These are phyloP conservation scores for Fusarium hostae DNA, from an alignment of 2,329 filamentous ascomycete genomes.

Conservation along the genomic window DNA sequence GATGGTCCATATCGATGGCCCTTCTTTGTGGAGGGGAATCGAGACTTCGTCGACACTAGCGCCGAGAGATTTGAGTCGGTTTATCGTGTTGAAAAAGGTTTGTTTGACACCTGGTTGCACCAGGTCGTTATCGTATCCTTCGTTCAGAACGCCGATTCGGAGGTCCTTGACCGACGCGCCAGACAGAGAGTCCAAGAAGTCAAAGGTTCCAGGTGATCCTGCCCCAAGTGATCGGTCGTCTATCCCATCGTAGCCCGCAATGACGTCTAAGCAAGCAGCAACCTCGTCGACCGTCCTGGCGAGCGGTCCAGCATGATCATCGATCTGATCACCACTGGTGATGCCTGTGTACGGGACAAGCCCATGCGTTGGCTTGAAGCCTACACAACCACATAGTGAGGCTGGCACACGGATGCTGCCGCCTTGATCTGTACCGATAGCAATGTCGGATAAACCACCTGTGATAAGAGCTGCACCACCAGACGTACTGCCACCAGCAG, in stretches of 20 bases:
- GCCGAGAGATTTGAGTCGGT: constrained; percentile 57
- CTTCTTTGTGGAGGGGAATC: constrained; percentile 60
- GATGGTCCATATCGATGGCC: constrained; percentile 62
- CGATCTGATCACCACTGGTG: constrained; percentile 59
- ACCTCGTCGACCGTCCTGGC: constrained; percentile 53
- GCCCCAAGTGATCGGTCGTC: constrained; percentile 57
- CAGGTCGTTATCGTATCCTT: constrained; percentile 55
- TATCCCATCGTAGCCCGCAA: constrained; percentile 60
- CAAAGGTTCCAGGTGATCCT: constrained; percentile 44
- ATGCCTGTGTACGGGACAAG: constrained; percentile 64
- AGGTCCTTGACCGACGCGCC: constrained; percentile 38
- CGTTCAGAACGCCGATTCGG: constrained; percentile 56
- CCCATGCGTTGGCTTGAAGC: constrained; percentile 63
- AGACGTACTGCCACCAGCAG: constrained; percentile 60
- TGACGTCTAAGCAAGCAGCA: constrained; percentile 56
- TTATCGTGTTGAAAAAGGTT: constrained; percentile 55
- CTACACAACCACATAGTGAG: constrained; percentile 54
- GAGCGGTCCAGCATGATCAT: constrained; percentile 62
- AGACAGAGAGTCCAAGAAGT: constrained; percentile 5
- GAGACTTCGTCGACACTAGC: constrained; percentile 62
- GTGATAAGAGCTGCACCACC: constrained; percentile 60
- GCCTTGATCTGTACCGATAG: constrained; percentile 61
- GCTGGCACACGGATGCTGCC: constrained; percentile 60
- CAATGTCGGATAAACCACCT: constrained; percentile 55
- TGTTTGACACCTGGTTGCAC: constrained; percentile 54